phyloP scores from a whole-genome alignment of 2,329 filamentous ascomycete genomes.

The Aspergillus persii region DNA sequence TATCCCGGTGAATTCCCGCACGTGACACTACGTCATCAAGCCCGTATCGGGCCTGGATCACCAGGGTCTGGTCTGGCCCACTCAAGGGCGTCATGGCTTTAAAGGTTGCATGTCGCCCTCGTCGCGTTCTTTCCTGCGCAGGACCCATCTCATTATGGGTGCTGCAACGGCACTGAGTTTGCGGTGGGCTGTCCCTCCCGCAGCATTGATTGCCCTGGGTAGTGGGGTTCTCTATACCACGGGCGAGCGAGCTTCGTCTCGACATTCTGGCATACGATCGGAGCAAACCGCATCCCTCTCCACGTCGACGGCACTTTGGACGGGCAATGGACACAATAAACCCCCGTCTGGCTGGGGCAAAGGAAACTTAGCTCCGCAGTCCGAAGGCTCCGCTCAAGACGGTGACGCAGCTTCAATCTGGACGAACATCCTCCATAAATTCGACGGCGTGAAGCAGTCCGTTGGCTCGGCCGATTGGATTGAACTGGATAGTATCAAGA shows the following conservation, averaged over 20 bases:
- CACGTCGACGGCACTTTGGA: slow-evolving; percentile 15
- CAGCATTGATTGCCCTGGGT: slow-evolving; percentile 28
- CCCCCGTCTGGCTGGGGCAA: neutral
- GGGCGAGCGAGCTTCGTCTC: slow-evolving; percentile 26
- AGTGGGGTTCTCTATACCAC: slow-evolving; percentile 26
- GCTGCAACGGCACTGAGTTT: slow-evolving; percentile 31
- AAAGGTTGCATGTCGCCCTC: slow-evolving; percentile 22
- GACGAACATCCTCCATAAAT: slow-evolving; percentile 51
- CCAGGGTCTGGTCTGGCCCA: neutral
- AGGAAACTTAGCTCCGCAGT: neutral
- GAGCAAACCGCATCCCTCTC: slow-evolving; percentile 26
- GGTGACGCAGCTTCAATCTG: slow-evolving; percentile 40
- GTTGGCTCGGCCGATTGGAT: slow-evolving; percentile 44
- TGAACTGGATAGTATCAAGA: slow-evolving; percentile 58
- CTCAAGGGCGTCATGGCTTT: slow-evolving; percentile 13
- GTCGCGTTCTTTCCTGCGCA: slow-evolving; percentile 17
- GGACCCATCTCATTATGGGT: slow-evolving; percentile 32
- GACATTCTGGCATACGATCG: slow-evolving; percentile 14
- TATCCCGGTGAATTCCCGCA: slow-evolving; percentile 11
- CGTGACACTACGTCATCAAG: slow-evolving; percentile 30
- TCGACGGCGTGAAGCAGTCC: slow-evolving; percentile 40
- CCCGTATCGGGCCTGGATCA: neutral
- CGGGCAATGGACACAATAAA: slow-evolving; percentile 13
- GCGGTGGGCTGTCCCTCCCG: slow-evolving; percentile 37
- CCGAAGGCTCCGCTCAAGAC: slow-evolving; percentile 11